A percentile compares a stretch with the other conserved stretches of the same genome.
These are phyloP conservation scores for Aspergillus mulundensis DNA, from an alignment of 495 filamentous ascomycete genomes.

Conservation along the genomic window DNA sequence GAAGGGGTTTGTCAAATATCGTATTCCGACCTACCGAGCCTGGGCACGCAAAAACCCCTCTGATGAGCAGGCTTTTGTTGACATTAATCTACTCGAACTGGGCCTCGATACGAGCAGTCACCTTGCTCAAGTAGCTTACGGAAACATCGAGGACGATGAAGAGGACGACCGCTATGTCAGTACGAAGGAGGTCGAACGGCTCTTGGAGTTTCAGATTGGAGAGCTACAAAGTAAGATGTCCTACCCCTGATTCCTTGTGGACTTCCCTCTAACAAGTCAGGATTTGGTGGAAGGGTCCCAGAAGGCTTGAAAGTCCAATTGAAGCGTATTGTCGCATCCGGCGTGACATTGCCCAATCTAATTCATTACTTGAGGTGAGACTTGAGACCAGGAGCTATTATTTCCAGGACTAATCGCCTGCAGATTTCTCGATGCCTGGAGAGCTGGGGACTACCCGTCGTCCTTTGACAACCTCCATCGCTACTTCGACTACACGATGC, in stretches of 20 bases:
- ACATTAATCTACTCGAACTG: slow-evolving; percentile 54
- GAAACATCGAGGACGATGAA: slow-evolving; percentile 48
- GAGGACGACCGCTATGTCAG: slow-evolving; percentile 52
- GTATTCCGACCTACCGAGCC: slow-evolving; percentile 64
- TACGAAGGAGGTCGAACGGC: slow-evolving; percentile 75
- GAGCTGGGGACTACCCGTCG: slow-evolving; percentile 81
- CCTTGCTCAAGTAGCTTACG: slow-evolving; percentile 59
- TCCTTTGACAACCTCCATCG: slow-evolving; percentile 90
- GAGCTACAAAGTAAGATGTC: slow-evolving; percentile 68
- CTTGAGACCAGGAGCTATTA: neutral
- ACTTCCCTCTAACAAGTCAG: slow-evolving; percentile 35
- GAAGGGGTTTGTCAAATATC: slow-evolving; percentile 73
- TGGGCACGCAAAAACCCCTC: slow-evolving; percentile 68
- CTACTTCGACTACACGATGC: slow-evolving; percentile 97
- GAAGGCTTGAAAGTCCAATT: slow-evolving; percentile 63
- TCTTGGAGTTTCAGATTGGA: slow-evolving; percentile 83
- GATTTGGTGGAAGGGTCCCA: slow-evolving; percentile 65
- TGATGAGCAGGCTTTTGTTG: slow-evolving; percentile 60
- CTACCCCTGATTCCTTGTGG: neutral
- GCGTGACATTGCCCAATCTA: slow-evolving; percentile 63
- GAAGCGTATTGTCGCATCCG: slow-evolving; percentile 59
- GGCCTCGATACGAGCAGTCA: slow-evolving; percentile 36
- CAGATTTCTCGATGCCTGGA: slow-evolving; percentile 86
- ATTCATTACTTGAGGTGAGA: slow-evolving; percentile 71
- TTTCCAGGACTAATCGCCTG: neutral